Evolutionary conservation across 129 eudicot genomes (phyloP).

Genomic region (Escallonia rubra): DNA sequence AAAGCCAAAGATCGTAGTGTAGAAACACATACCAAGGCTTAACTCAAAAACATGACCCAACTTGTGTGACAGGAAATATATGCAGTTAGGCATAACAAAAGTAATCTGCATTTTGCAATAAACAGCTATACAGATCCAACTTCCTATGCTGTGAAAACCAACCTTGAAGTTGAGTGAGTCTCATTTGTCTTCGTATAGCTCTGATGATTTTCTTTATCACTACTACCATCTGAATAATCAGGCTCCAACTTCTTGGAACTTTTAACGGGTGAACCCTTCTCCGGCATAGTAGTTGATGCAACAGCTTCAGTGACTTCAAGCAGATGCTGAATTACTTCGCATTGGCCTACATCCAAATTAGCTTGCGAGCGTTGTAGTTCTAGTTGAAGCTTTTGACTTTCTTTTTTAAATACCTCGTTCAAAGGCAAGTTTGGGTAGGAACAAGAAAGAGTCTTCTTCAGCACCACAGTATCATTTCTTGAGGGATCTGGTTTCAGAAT

Average conservation of each 20-base stretch:
- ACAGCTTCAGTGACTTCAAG: slow-evolving; percentile 81
- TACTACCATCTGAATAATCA: slow-evolving; percentile 33
- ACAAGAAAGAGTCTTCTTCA: slow-evolving; percentile 88
- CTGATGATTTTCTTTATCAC: slow-evolving; percentile 35
- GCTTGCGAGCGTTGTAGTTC: slow-evolving; percentile 92
- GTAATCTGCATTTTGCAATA: not conserved
- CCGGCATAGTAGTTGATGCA: slow-evolving; percentile 50
- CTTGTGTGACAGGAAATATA: not conserved
- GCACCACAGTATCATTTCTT: slow-evolving; percentile 45
- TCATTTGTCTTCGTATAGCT: slow-evolving; percentile 28
- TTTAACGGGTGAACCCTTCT: slow-evolving; percentile 47
- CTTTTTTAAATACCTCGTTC: slow-evolving; percentile 60
- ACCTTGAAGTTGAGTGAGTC: slow-evolving; percentile 58
- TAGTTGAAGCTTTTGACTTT: slow-evolving; percentile 79
- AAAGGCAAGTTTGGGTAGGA: slow-evolving; percentile 85
- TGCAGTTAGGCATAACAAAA: not conserved
- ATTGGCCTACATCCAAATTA: slow-evolving; percentile 70
- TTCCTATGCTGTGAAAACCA: slow-evolving; percentile 6
- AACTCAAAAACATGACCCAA: too few species aligned
- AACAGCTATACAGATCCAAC: not conserved
- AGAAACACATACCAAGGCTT: not conserved
- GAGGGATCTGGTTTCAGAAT: slow-evolving; percentile 84
- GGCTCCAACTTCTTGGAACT: slow-evolving; percentile 35
- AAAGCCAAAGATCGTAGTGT: not conserved
- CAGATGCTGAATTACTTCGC: slow-evolving; percentile 91